Percentiles rank a stretch among this genome's conserved stretches.
phyloP scores from a whole-genome alignment of 1,284 basidiomycete species.

The Sporisorium graminicola region DNA sequence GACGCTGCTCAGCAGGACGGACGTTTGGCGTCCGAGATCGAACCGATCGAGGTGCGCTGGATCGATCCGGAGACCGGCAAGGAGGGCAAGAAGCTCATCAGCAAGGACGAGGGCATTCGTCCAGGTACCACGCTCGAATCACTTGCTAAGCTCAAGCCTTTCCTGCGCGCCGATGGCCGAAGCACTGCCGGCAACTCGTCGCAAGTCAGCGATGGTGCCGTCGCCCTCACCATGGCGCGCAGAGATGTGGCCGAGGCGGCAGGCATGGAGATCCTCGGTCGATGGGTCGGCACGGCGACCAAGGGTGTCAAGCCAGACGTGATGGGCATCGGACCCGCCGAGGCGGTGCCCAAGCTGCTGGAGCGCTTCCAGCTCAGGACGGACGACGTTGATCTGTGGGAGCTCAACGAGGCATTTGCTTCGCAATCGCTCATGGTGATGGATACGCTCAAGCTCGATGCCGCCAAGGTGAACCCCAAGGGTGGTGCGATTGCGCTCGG shows the following conservation, averaged over 20 bases:
- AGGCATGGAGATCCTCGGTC: conserved; percentile 65
- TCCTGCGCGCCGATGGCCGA: conserved; percentile 56
- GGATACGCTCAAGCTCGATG: conserved; percentile 59
- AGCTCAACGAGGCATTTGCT: conserved; percentile 69
- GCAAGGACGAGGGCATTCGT: conserved; percentile 66
- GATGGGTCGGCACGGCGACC: conserved; percentile 61
- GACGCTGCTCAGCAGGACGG: conserved; percentile 60
- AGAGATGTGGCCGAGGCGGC: conserved; percentile 60
- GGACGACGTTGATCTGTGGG: conserved; percentile 66
- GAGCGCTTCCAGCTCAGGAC: conserved; percentile 56
- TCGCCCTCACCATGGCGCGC: conserved; percentile 63
- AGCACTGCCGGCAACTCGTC: conserved; percentile 67
- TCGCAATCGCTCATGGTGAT: conserved; percentile 65
- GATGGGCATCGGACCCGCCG: conserved; percentile 67
- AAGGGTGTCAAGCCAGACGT: conserved; percentile 66
- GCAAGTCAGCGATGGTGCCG: conserved; percentile 66
- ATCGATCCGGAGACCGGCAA: conserved; percentile 56
- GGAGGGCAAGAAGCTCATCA: conserved; percentile 58
- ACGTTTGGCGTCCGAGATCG: conserved; percentile 61
- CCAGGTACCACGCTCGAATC: conserved; percentile 54
- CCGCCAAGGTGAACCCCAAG: conserved; percentile 63
- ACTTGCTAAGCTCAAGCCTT: conserved; percentile 64
- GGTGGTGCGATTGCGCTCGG: conserved; percentile 69
- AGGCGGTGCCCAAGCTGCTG: conserved; percentile 62
- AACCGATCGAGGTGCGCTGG: conserved; percentile 61